phyloP scores from a whole-genome alignment of 2,329 filamentous ascomycete genomes.

The Orbilia brochopaga region DNA sequence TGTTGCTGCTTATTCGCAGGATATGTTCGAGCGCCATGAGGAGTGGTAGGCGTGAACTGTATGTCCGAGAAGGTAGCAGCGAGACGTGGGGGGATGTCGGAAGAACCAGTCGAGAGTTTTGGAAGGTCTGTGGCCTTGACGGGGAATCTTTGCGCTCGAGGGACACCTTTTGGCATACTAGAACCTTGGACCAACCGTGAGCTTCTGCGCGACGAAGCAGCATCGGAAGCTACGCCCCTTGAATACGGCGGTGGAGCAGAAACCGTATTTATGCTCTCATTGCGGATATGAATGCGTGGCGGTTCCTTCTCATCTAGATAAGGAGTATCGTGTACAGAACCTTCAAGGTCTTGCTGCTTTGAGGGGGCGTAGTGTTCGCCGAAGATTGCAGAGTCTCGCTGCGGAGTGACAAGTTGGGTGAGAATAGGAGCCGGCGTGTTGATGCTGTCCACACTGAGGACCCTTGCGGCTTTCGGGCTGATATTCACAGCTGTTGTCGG shows the following conservation, averaged over 20 bases:
- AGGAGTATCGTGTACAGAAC: neutral
- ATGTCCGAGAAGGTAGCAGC: conserved; percentile 18
- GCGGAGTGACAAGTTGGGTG: neutral
- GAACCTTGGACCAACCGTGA: conserved; percentile 6
- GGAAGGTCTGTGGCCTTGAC: conserved; percentile 28
- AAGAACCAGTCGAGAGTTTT: conserved; percentile 19
- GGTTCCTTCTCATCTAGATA: conserved; percentile 29
- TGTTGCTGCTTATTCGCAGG: neutral
- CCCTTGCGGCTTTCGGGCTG: conserved; percentile 4
- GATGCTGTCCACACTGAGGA: conserved; percentile 1
- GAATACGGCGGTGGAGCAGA: conserved; percentile 42
- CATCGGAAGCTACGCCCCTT: conserved; percentile 8
- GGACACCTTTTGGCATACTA: conserved; percentile 6
- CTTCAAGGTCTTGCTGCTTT: neutral
- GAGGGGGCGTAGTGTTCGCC: conserved; percentile 12
- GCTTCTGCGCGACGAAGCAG: neutral
- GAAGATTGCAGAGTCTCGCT: conserved; percentile 11
- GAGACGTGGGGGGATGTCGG: neutral
- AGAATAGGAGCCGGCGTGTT: neutral
- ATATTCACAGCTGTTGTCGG: neutral
- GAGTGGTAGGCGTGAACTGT: conserved; percentile 46
- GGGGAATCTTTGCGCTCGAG: conserved; percentile 16
- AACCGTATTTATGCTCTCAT: conserved; percentile 36
- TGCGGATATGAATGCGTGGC: conserved; percentile 22
- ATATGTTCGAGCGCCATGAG: conserved; percentile 21